Percentiles rank a stretch among this genome's conserved stretches.
Conservation (phyloP, 495 filamentous ascomycete species). For the Hyaloscypha variabilis region DNA sequence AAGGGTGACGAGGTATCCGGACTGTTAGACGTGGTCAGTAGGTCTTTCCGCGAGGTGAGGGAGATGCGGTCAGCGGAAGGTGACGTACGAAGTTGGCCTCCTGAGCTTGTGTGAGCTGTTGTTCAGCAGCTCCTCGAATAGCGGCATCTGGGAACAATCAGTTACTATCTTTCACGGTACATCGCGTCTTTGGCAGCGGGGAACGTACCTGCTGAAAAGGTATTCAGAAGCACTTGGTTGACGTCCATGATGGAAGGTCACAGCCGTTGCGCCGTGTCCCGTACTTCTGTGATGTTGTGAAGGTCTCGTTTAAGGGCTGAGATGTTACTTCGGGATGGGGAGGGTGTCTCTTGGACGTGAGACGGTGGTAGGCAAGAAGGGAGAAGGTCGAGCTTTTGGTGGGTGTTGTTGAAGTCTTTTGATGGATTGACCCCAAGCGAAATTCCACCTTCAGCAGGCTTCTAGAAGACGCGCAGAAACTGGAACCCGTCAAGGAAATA, state of each 20-base stretch:
- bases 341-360: constrained; percentile 19
- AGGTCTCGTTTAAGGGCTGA: constrained; percentile 4
- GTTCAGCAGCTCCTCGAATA: constrained; percentile 86
- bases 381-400: constrained; percentile 4
- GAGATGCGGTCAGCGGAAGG: constrained; percentile 26
- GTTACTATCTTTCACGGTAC: constrained; percentile 2
- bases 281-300: constrained; percentile 12
- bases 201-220: constrained; percentile 67
- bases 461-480: constrained; percentile 18
- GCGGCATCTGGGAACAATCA: constrained; percentile 69
- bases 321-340: constrained; percentile 9
- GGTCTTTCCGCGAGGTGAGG: constrained; percentile 1
- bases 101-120: constrained; percentile 89
- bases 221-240: constrained; percentile 73
- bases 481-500: constrained; percentile 23
- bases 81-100: constrained; percentile 89
- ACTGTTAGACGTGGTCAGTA: constrained; percentile 51
- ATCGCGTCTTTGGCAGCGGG: neutral
- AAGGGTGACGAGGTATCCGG: constrained; percentile 86
- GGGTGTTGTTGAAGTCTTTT: constrained; percentile 22
- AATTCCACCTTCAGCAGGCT: constrained; percentile 24
- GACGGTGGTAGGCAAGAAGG: constrained; percentile 22
- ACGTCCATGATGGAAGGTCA: constrained; percentile 65
- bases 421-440: constrained; percentile 24
- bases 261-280: constrained; percentile 26